Percentiles rank a stretch among this genome's conserved stretches.
These are phyloP conservation scores for Incumbomyces lentus DNA, from an alignment of 2,329 filamentous ascomycete species.

Conservation along the genomic window DNA sequence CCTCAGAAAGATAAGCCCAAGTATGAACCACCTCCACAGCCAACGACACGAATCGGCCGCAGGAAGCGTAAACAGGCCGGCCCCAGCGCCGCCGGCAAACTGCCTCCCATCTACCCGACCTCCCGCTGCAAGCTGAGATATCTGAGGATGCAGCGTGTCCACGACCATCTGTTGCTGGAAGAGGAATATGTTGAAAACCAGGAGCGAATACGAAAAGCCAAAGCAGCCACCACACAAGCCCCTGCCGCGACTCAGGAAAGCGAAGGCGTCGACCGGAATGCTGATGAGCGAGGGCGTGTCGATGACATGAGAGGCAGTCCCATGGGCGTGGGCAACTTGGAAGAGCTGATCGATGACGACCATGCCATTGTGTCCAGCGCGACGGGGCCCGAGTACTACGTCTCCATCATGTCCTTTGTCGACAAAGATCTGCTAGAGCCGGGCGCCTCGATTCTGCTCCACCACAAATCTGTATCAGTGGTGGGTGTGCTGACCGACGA, in stretches of 20 bases:
- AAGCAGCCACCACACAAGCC: constrained; percentile 58
- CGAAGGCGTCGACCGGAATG: constrained; percentile 76
- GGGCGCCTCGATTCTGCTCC: constrained; percentile 84
- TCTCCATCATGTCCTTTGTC: constrained; percentile 99
- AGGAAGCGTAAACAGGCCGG: constrained; percentile 97
- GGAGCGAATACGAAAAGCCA: constrained; percentile 86
- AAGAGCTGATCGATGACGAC: constrained; percentile 98
- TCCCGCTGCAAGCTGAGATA: constrained; percentile 96
- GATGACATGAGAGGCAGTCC: constrained; percentile 98
- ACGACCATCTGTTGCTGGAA: constrained; percentile 91
- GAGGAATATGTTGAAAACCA: constrained; percentile 99
- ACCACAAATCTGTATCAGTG: constrained; percentile 96
- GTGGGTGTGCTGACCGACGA: constrained; percentile 96
- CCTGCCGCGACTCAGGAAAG: constrained; percentile 51
- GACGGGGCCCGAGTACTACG: constrained; percentile 96
- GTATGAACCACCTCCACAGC: constrained; percentile 96
- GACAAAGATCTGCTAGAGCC: constrained; percentile 97
- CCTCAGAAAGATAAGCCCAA: constrained; percentile 98
- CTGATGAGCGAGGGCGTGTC: constrained; percentile 86
- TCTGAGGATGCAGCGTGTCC: constrained; percentile 94
- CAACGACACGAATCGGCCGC: constrained; percentile 89
- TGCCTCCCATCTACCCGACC: constrained; percentile 86
- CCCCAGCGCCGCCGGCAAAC: constrained; percentile 87
- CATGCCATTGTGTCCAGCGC: constrained; percentile 97
- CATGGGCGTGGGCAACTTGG: constrained; percentile 94